Conservation (phyloP, 768 basidiomycete genomes). For the Lentinula sp. region DNA sequence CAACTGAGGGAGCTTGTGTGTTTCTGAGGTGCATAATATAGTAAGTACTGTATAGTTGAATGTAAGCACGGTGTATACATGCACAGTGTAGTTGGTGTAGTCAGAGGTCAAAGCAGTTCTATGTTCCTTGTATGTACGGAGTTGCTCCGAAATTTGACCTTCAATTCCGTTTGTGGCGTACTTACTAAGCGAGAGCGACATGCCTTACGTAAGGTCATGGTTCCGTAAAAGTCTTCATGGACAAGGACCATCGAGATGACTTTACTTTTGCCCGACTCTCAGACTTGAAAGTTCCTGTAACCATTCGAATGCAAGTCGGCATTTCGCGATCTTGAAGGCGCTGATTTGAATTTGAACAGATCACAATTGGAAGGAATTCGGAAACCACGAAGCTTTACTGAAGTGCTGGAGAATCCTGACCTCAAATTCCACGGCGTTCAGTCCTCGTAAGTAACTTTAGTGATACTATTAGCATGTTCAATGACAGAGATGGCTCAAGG, state of each 20-base stretch:
- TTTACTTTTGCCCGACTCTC: conserved; percentile 90
- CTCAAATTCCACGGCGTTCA: conserved; percentile 80
- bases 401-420: conserved; percentile 79
- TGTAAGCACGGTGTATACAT: too few relatives aligned
- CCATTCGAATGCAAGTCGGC: conserved; percentile 67
- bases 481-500: conserved; percentile 39
- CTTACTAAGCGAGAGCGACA: too few relatives aligned
- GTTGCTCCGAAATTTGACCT: too few relatives aligned
- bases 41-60: too few relatives aligned
- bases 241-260: conserved; percentile 72
- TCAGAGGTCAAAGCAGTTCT: too few relatives aligned
- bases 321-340: not conserved
- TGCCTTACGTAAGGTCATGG: too few relatives aligned
- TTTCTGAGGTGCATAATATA: too few relatives aligned
- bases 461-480: conserved; percentile 13
- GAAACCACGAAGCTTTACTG: conserved; percentile 64
- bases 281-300: conserved; percentile 82
- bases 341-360: conserved; percentile 30
- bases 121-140: too few relatives aligned
- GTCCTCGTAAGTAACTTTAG: conserved; percentile 48
- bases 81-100: too few relatives aligned
- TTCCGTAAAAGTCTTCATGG: conserved; percentile 25
- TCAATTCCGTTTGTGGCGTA: too few relatives aligned
- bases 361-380: conserved; percentile 84
- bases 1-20: too few relatives aligned